Evolutionary conservation across 1,139 yeast genomes (phyloP), one percentile per base, ranked within the genome.

Genomic region (Hyphopichia buzzinii): DNA sequence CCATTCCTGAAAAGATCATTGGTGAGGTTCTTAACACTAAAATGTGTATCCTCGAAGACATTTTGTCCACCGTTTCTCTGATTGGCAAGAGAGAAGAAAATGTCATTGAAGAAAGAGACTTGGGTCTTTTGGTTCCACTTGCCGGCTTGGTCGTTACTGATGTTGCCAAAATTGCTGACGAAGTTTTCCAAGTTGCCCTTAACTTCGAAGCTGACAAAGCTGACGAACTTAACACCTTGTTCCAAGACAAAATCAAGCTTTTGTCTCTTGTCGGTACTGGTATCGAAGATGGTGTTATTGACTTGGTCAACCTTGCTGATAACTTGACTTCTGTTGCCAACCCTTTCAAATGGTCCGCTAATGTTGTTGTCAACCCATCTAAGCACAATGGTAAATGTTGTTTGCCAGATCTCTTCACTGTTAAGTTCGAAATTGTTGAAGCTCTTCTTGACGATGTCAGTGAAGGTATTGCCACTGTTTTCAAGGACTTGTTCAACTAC

Each of bases 61-160:
- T 33, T 15, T 21, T 28, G 8, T 13, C 32, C 24, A 29, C 36
- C 15, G 13, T 32, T 10, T 19, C 14, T 7, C 11, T 15, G n/a
- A 16, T 13, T 4, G 10, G 7, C 5, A 32, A 27, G 24, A 32
- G 31, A 27, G 31, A 32, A 11, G 21, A 32, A 3, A 21, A 26
- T 2, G 30, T 32, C 11, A 26, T 31, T n/a, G 44, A 39, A 23
- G 33, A 33, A 24, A 39, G 44, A 35, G 35, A 35, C 25, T 35
- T 40, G 11, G 44, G 40, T 17, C 23, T 19, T 19, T 39, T 47
- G 17, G 50, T 43, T 8, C 59, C 60, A 16, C 42, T 47, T 38
- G 60, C 58, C 33, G 58, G 54, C 17, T 39, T 54, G 34, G 57
- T 47, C 8, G 47, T 56, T 16, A 47, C 58, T 31, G 50, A 49